Evolutionary conservation across 805 yeast genomes (phyloP).

Genomic region (Candida lessepsii): DNA sequence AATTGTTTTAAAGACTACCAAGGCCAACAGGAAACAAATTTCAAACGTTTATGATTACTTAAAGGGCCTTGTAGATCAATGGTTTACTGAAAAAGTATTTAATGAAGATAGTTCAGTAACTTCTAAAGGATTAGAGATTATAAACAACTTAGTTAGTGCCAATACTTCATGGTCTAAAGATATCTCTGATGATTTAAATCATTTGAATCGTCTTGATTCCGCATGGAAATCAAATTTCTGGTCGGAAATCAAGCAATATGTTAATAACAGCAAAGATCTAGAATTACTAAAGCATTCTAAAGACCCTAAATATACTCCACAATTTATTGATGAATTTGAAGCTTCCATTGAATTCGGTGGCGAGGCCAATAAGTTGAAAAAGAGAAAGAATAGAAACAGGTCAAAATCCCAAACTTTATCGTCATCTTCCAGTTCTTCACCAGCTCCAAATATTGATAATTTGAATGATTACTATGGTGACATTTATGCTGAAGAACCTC

Average conservation of each 20-base stretch:
- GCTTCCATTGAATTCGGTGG: constrained; percentile 44
- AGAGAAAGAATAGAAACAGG: constrained; percentile 11
- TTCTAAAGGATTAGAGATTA: constrained; percentile 24
- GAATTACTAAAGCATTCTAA: constrained; percentile 26
- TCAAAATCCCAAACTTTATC: constrained; percentile 11
- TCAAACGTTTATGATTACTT: constrained; percentile 18
- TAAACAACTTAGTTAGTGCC: constrained; percentile 21
- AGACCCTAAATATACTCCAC: constrained; percentile 31
- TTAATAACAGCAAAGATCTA: constrained; percentile 9
- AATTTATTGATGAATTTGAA: constrained; percentile 31
- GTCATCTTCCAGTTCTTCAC: constrained; percentile 3
- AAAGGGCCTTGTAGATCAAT: constrained; percentile 7
- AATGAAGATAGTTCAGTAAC: constrained; percentile 32
- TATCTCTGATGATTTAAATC: constrained; percentile 26
- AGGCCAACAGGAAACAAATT: constrained; percentile 25
- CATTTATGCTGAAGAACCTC: constrained; percentile 14
- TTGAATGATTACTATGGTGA: constrained; percentile 16
- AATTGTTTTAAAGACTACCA: constrained; percentile 20
- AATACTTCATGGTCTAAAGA: constrained; percentile 34
- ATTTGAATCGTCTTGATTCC: constrained; percentile 24
- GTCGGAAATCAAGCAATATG: constrained; percentile 29
- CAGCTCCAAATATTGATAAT: background rate
- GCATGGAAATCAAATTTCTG: constrained; percentile 32
- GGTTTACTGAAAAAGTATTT: constrained; percentile 18
- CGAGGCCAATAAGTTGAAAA: constrained; percentile 22